Evolutionary conservation across 176 grass and related monocot species (phyloP).

Genomic region (Zea mays): DNA sequence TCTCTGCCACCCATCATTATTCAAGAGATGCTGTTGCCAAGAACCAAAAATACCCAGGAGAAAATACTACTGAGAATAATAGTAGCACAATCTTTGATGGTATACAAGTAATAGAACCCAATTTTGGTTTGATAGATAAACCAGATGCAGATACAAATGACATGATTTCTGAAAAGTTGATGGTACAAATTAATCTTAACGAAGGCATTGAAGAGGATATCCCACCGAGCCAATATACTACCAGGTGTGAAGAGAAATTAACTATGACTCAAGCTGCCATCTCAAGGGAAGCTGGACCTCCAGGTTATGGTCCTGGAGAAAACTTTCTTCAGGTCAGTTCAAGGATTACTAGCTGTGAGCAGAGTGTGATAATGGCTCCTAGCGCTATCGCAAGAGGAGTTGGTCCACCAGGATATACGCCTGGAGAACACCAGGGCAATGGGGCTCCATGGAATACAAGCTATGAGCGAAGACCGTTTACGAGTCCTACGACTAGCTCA

Average conservation of each 20-base stretch:
- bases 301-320: constrained; percentile 23
- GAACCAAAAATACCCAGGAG: constrained; percentile 29
- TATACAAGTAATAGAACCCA: constrained; percentile 11
- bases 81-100: constrained; percentile 17
- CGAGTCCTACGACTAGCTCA: neutral
- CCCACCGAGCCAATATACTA: constrained; percentile 26
- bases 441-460: neutral
- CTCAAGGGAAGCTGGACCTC: constrained; percentile 21
- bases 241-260: neutral
- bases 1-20: constrained; percentile 51
- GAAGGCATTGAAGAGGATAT: constrained; percentile 41
- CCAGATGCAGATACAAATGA: constrained; percentile 29
- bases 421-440: neutral
- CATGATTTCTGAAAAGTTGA: constrained; percentile 27
- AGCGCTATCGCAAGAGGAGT: neutral
- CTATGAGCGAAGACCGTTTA: neutral
- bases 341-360: constrained; percentile 31
- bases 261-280: constrained; percentile 20
- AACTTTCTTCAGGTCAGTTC: constrained; percentile 24
- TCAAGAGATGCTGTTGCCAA: constrained; percentile 41
- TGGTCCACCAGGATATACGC: constrained; percentile 12
- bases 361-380: neutral
- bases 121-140: constrained; percentile 25
- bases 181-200: constrained; percentile 32
- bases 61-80: constrained; percentile 36